These are phyloP conservation scores for Barnettozyma vustinii DNA, from an alignment of 805 yeast genomes.

Conservation along the genomic window DNA sequence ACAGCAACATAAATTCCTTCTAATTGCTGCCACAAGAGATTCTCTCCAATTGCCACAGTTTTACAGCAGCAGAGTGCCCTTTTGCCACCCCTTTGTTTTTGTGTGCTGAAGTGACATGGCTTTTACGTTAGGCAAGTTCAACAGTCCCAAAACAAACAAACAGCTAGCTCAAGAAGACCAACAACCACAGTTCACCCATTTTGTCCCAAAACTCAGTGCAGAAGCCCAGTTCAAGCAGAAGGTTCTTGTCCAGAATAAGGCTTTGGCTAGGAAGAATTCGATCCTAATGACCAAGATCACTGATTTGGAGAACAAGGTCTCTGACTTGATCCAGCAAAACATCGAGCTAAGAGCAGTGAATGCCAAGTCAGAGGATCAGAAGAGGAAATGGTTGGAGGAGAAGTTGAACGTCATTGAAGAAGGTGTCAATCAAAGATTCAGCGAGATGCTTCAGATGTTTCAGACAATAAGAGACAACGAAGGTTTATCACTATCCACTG, in stretches of 20 bases:
- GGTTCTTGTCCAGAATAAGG: slow-evolving; percentile 38
- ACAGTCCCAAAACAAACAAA: slow-evolving; percentile 14
- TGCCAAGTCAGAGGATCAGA: slow-evolving; percentile 26
- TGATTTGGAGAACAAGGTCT: slow-evolving; percentile 46
- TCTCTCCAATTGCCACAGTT: not conserved
- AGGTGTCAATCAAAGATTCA: slow-evolving; percentile 36
- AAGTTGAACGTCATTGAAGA: slow-evolving; percentile 36
- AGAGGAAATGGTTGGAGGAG: slow-evolving; percentile 32
- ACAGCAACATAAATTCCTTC: not conserved
- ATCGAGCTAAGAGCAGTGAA: slow-evolving; percentile 34
- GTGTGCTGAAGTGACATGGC: slow-evolving; percentile 20
- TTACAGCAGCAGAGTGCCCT: not conserved
- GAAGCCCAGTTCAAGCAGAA: slow-evolving; percentile 21
- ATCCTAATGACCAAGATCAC: slow-evolving; percentile 44
- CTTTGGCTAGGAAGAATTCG: slow-evolving; percentile 57
- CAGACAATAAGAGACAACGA: slow-evolving; percentile 36
- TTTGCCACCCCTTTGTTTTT: not conserved
- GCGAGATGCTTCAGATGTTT: slow-evolving; percentile 40
- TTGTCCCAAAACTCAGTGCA: slow-evolving; percentile 5
- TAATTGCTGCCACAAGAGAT: not conserved
- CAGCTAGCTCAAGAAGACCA: slow-evolving; percentile 8
- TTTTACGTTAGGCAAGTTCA: slow-evolving; percentile 17
- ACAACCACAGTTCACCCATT: slow-evolving; percentile 8
- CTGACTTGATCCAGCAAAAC: slow-evolving; percentile 47
- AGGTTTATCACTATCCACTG: slow-evolving; percentile 26